Percentiles rank a stretch among this genome's conserved stretches.
These are phyloP conservation scores for Carpinus fangiana DNA, from an alignment of 306 rosid species.

Conservation along the genomic window DNA sequence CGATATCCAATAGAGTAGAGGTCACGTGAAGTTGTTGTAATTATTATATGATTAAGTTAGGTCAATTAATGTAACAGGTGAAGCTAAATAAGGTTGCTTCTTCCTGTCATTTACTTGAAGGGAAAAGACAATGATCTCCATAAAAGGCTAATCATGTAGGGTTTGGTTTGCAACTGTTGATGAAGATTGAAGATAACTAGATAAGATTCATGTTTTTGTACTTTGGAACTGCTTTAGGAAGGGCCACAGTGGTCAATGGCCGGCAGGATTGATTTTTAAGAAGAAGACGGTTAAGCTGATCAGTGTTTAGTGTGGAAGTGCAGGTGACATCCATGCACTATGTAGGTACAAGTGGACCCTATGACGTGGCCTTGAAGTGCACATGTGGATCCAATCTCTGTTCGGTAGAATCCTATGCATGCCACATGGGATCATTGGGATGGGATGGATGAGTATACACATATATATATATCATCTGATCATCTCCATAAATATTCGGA, in stretches of 20 bases:
- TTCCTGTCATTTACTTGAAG: conserved; percentile 2
- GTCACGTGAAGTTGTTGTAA: conserved; percentile 41
- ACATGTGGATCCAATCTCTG: conserved; percentile 18
- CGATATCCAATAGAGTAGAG: conserved; percentile 13
- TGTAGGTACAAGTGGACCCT: conserved; percentile 49
- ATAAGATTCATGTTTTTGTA: conserved; percentile 48
- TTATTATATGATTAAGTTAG: no score
- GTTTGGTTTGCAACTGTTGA: conserved; percentile 25
- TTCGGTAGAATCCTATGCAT: background rate
- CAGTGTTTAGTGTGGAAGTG: conserved; percentile 7
- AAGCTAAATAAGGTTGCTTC: background rate
- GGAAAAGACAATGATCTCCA: background rate
- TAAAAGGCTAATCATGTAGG: conserved; percentile 42
- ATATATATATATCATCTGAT: no score
- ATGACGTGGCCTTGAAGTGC: conserved; percentile 26
- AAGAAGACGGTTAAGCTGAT: conserved; percentile 29
- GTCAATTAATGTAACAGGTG: conserved; percentile 5
- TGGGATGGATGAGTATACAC: no score
- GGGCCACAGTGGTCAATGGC: conserved; percentile 46
- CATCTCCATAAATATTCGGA: background rate
- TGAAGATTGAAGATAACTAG: conserved; percentile 7
- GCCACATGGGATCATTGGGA: background rate
- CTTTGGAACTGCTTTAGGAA: conserved; percentile 41
- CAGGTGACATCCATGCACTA: conserved; percentile 42
- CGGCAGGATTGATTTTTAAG: conserved; percentile 42